Conservation (phyloP, 2,329 filamentous ascomycete species). For the Coniella vitis region DNA sequence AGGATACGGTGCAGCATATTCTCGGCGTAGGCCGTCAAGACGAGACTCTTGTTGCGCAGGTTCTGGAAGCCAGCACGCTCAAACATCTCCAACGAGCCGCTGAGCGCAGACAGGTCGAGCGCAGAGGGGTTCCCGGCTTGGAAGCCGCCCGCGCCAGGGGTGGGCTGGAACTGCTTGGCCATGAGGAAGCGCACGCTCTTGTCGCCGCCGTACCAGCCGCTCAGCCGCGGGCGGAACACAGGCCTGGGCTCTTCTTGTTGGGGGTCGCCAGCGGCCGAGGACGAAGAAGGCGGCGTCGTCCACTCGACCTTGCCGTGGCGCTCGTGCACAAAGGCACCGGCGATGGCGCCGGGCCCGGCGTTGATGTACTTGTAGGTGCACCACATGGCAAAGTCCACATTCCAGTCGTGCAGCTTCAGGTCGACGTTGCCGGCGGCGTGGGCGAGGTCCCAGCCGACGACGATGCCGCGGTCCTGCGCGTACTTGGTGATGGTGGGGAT, state of each 20-base stretch:
- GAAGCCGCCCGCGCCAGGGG: conserved; percentile 71
- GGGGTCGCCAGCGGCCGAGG: conserved; percentile 24
- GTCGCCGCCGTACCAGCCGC: conserved; percentile 84
- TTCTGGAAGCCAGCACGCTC: conserved; percentile 61
- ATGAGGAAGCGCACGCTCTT: conserved; percentile 73
- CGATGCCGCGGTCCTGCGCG: conserved; percentile 63
- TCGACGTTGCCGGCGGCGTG: conserved; percentile 82
- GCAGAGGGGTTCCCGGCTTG: conserved; percentile 81
- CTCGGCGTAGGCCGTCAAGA: conserved; percentile 72
- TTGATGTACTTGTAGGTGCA: conserved; percentile 96
- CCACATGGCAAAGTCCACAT: conserved; percentile 87
- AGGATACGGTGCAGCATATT: conserved; percentile 48
- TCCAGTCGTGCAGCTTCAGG: conserved; percentile 75
- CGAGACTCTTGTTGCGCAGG: conserved; percentile 63
- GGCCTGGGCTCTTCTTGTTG: conserved; percentile 28
- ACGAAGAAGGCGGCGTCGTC: conserved; percentile 22
- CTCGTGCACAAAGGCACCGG: conserved; percentile 74
- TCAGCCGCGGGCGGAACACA: conserved; percentile 58
- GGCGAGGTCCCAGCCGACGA: conserved; percentile 82
- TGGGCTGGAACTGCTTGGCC: conserved; percentile 73
- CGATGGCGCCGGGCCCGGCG: conserved; percentile 74
- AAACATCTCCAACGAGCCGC: conserved; percentile 69
- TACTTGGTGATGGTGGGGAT: conserved; percentile 72
- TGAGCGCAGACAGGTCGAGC: conserved; percentile 68
- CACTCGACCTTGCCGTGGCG: conserved; percentile 54